Conservation (phyloP, 2,329 filamentous ascomycete species). For the Penicillium polonicum region DNA sequence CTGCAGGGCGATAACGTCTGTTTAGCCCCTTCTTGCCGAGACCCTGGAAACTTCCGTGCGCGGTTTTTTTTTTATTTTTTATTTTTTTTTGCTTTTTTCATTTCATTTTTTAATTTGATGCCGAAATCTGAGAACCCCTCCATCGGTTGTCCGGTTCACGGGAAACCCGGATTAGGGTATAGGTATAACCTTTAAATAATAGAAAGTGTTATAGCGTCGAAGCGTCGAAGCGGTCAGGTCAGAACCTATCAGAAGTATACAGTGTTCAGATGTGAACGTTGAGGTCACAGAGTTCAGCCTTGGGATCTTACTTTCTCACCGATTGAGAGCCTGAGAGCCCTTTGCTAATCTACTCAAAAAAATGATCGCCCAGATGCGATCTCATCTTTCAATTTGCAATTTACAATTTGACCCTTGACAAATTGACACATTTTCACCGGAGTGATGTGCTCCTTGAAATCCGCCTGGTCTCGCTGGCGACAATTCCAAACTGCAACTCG, state of each 20-base stretch:
- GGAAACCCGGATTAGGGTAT: neutral
- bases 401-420: neutral
- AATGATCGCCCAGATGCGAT: conserved; percentile 2
- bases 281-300: conserved; percentile 20
- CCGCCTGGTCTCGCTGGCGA: neutral
- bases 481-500: conserved; percentile 7
- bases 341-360: neutral
- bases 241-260: conserved; percentile 8
- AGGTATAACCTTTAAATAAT: neutral
- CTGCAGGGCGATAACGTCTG: conserved; percentile 21
- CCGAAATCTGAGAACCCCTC: neutral
- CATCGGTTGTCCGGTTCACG: neutral
- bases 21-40: conserved; percentile 16
- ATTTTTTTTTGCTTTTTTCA: neutral
- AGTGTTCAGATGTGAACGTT: neutral
- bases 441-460: conserved; percentile 3
- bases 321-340: neutral
- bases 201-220: conserved; percentile 3
- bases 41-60: conserved; percentile 13
- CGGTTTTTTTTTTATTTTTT: conserved; percentile 11
- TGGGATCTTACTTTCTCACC: conserved; percentile 17
- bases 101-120: neutral
- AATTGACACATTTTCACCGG: neutral
- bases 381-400: neutral
- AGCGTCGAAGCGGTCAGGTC: conserved; percentile 17